These are phyloP conservation scores for Pythium coloratum DNA, from an alignment of 352 stramenopile species.

Conservation along the genomic window DNA sequence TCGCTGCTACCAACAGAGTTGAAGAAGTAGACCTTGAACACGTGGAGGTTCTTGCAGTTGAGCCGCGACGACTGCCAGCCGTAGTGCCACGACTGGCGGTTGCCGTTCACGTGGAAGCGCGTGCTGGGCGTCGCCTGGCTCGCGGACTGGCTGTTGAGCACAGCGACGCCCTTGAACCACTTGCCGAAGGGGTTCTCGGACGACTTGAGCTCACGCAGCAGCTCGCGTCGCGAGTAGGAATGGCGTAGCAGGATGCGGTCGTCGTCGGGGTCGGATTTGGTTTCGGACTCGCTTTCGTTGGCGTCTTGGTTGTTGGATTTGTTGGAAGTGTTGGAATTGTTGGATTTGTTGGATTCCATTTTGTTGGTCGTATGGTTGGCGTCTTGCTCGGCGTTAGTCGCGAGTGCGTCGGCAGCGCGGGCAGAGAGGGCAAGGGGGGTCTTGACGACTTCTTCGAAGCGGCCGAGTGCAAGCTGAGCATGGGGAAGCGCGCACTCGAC, in stretches of 20 bases:
- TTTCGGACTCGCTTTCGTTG: background rate
- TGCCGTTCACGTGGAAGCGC: conserved; percentile 81
- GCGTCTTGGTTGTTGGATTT: conserved; percentile 9
- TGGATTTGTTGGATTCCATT: conserved; percentile 2
- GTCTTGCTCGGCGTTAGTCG: background rate
- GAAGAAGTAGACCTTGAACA: conserved; percentile 79
- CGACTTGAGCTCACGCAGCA: conserved; percentile 78
- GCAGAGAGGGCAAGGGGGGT: background rate
- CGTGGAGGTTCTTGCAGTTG: conserved; percentile 85
- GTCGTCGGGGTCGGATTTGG: conserved; percentile 3
- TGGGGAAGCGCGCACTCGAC: conserved; percentile 63
- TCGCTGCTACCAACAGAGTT: conserved; percentile 32
- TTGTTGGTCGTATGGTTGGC: background rate
- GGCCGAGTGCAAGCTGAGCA: conserved; percentile 61
- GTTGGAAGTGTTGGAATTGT: conserved; percentile 9
- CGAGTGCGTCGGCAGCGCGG: background rate
- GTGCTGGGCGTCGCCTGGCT: conserved; percentile 19
- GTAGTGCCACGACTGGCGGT: conserved; percentile 87
- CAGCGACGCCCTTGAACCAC: conserved; percentile 61
- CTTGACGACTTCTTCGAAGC: conserved; percentile 59
- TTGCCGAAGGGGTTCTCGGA: conserved; percentile 72
- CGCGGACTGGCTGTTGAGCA: conserved; percentile 23
- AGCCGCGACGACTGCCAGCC: conserved; percentile 82
- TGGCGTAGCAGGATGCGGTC: conserved; percentile 35
- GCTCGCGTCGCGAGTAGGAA: conserved; percentile 57